Conservation (phyloP, 805 yeast genomes). For the Metschnikowia santaceciliae region DNA sequence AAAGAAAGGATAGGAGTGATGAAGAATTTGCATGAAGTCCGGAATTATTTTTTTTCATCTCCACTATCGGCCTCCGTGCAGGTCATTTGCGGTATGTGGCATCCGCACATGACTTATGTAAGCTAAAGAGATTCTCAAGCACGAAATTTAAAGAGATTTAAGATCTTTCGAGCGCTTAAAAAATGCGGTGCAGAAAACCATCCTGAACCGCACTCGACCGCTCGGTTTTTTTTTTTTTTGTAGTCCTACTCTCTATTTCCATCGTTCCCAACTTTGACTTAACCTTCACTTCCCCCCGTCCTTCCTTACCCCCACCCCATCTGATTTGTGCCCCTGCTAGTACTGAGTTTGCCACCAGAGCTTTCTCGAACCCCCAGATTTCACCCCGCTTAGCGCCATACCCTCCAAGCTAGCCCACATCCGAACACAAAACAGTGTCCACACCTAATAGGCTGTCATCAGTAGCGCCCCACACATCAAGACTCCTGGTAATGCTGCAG, state of each 20-base stretch:
- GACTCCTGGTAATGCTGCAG: conserved; percentile 1
- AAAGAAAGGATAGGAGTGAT: neutral
- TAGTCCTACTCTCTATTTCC: neutral
- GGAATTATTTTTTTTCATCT: neutral
- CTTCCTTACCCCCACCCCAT: neutral
- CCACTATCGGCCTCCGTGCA: neutral
- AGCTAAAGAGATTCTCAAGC: neutral
- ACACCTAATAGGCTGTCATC: neutral
- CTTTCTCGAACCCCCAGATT: neutral
- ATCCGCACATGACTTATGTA: conserved; percentile 1
- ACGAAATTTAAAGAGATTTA: neutral
- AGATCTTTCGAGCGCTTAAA: conserved; percentile 5
- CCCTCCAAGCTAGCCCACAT: neutral
- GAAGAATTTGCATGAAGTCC: neutral
- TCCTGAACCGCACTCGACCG: conserved; percentile 4
- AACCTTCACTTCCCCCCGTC: neutral
- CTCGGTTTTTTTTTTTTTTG: conserved; percentile 1
- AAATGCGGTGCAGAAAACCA: conserved; percentile 6
- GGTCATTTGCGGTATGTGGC: neutral
- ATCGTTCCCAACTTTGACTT: neutral
- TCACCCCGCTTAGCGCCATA: neutral
- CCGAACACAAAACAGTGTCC: neutral
- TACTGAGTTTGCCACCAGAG: neutral
- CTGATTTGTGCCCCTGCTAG: neutral
- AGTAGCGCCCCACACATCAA: neutral